Base-by-base conservation (phyloP, 495 filamentous ascomycete genomes). In the Xylaria longipes region DNA sequence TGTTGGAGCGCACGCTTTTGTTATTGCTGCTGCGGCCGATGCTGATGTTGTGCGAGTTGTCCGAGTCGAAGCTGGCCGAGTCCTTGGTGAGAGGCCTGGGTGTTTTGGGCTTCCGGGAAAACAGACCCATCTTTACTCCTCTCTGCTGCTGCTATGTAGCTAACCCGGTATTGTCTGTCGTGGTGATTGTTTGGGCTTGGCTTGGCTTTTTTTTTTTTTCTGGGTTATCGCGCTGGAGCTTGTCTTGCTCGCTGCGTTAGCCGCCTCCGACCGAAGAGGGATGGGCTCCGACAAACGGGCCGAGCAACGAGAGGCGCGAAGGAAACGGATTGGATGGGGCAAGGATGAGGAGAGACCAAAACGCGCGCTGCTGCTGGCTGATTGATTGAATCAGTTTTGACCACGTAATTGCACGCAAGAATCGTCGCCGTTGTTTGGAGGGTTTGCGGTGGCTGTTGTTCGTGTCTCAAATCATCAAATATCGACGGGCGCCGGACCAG, bases 51-150 rank as follows among this genome's bases (percentile, higher is more conserved):
- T 75, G 72, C n/a, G 78, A 79, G 68, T 72, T 77, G 71, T 79
- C 75, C 29, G 82, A 82, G 41, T 81, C 77, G 41, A 78, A 66
- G 62, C 80, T 80, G 65, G 80, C 79, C 66, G 77, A 72, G 65
- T 79, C 77, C 62, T 81, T 82, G 27, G 75, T 71, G 20, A 76
- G 72, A 17, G 80, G 76, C 80, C 82, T 84, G n/a, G 84, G 80
- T 31, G 84, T 76, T 75, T 83, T 84, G 54, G 83, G 80, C 60
- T 82, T 83, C 70, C 84, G 78, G 11, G 85, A 85, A 78, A 88
- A 88, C 65, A 88, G 75, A 75, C 86, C 86, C 86, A 88, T 71
- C 35, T 65, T 71, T 65, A 27, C 39, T 57, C 37, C 20, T 54
- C n/a, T 31, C n/a, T 45, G 11, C 31, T 37, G 35, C 61, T 52